These are phyloP conservation scores for Trebouxia gelatinosa DNA, from an alignment of 163 green algal species.

Conservation along the genomic window DNA sequence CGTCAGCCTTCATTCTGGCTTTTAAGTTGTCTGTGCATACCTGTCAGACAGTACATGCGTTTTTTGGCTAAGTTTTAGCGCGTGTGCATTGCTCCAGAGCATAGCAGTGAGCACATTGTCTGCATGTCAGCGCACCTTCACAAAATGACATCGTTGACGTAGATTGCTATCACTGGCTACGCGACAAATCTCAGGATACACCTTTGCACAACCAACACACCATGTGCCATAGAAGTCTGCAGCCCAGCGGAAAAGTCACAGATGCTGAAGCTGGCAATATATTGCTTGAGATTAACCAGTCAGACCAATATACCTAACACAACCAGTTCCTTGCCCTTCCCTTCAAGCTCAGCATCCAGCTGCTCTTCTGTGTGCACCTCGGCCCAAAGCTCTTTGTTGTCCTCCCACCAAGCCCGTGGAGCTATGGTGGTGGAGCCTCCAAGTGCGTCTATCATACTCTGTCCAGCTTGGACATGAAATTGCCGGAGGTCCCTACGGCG, in stretches of 20 bases:
- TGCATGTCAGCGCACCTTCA: too few species aligned
- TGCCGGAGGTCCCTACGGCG: too few species aligned
- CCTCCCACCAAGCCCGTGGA: slow-evolving; percentile 8
- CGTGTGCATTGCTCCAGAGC: too few species aligned
- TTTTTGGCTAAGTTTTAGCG: too few species aligned
- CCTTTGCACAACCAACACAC: slow-evolving; percentile 15
- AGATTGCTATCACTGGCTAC: neutral
- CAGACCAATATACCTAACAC: neutral
- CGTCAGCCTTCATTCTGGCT: slow-evolving; percentile 7
- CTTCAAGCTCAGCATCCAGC: neutral
- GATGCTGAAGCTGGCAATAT: neutral
- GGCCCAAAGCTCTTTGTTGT: slow-evolving; percentile 2
- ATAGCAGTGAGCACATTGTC: too few species aligned
- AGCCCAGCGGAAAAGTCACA: too few species aligned
- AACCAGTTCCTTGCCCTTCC: slow-evolving; percentile 1
- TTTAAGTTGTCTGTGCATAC: slow-evolving; percentile 1
- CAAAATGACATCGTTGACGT: slow-evolving; percentile 16
- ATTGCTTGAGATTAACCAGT: neutral
- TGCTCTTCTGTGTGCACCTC: neutral
- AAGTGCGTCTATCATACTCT: slow-evolving; percentile 2
- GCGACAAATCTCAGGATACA: slow-evolving; percentile 4
- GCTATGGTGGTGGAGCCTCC: neutral
- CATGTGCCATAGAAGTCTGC: slow-evolving; percentile 21
- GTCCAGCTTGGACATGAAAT: too few species aligned
- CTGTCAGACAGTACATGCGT: too few species aligned